Evolutionary conservation across 2,329 filamentous ascomycete genomes (phyloP), one percentile per base, ranked within the genome.

Genomic region (Emericellopsis atlantica): DNA sequence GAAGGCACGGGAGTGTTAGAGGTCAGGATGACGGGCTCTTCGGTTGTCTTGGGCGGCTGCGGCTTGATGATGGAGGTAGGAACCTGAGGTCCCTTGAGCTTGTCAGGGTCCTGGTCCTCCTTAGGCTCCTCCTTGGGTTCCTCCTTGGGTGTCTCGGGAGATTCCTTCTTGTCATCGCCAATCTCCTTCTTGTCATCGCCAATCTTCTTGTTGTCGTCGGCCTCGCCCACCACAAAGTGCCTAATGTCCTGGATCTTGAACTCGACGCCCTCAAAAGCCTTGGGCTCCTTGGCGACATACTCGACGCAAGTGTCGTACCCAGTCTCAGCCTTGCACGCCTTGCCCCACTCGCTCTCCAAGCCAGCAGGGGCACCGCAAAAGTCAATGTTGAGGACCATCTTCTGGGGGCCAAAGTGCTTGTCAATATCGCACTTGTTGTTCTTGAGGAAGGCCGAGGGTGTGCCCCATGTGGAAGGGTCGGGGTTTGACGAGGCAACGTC

Each of bases 321-420:
- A 7, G 57, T 52, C 37, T 41, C 37, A 26, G 40, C 39, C 21
- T 36, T 12, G 43, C 61, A 63, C 12, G 42, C 34, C 32, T 50
- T 39, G 36, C 45, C 44, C 54, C 56, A 62, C 33, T 52, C 44
- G 12, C 45, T 42, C 4, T 44, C 32, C 33, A 51, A 49, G 39
- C 56, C 78, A 2, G 81, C 80, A 65, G 79, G 83, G 50, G 79
- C 73, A 15, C 84, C 84, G 55, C 84, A 90, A 56, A 89, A 81
- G 24, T 79, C 57, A 36, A 84, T 84, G 64, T 87, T 77, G 49
- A 88, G 72, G 41, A 87, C 76, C 45, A 94, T 74, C 50, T 79
- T 74, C 65, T 89, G 74, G 52, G 79, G 65, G 45, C 62, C 64
- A 58, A 92, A 83, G 51, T 74, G 68, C 2, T 56, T 56, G 46